Conservation (phyloP, 2,329 filamentous ascomycete species). For the Colletotrichum eleusines region DNA sequence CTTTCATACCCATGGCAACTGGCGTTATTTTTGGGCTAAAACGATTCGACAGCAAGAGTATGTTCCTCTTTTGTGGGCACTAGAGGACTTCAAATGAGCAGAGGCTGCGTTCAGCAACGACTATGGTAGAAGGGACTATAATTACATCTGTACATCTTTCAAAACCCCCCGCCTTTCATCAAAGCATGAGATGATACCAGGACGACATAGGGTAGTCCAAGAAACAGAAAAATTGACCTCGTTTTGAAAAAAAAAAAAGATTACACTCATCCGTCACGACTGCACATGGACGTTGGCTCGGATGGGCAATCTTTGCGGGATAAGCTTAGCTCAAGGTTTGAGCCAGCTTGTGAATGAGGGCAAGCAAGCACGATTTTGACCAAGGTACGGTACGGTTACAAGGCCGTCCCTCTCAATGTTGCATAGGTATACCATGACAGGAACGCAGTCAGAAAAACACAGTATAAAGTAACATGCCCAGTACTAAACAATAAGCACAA, state of each 20-base stretch:
- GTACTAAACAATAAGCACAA: no score
- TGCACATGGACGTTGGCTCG: conserved; percentile 10
- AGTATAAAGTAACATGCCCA: no score
- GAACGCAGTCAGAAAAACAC: no score
- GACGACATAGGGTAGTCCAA: conserved; percentile 15
- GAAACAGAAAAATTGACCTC: conserved; percentile 2
- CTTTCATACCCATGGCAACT: background rate
- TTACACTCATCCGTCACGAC: background rate
- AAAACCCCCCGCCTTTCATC: background rate
- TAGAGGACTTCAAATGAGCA: conserved; percentile 14
- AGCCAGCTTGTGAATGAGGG: background rate
- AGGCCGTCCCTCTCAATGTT: no score
- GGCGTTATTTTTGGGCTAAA: conserved; percentile 5
- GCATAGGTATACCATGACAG: no score
- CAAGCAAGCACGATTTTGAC: no score
- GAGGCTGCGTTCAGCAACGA: conserved; percentile 13
- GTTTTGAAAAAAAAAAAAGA: background rate
- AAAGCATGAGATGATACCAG: conserved; percentile 36
- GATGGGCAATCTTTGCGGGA: background rate
- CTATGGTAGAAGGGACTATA: conserved; percentile 10
- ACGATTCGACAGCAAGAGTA: conserved; percentile 1
- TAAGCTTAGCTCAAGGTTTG: background rate
- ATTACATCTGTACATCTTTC: conserved; percentile 25
- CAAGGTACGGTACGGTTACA: no score
- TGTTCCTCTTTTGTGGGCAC: background rate